Conservation (phyloP, 768 basidiomycete species). For the Calocybe gangraenosa region DNA sequence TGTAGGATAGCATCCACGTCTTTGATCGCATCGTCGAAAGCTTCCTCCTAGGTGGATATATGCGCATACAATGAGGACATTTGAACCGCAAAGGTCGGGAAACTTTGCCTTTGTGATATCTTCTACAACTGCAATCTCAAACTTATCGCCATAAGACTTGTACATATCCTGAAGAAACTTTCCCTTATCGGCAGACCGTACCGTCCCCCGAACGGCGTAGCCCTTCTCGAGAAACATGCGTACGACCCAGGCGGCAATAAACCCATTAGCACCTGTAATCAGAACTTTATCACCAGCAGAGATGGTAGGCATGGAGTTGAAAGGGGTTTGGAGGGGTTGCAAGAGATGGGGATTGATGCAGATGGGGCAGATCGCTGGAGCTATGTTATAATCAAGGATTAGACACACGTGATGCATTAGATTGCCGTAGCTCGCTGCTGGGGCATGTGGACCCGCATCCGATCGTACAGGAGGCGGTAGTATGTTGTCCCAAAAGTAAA, state of each 20-base stretch:
- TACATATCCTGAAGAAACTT: slow-evolving; percentile 19
- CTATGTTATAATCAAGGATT: too few species aligned
- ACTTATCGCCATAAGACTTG: slow-evolving; percentile 21
- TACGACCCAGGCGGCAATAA: slow-evolving; percentile 26
- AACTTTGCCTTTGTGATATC: slow-evolving; percentile 21
- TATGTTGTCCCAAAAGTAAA: too few species aligned
- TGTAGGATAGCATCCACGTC: slow-evolving; percentile 63
- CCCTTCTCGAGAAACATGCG: slow-evolving; percentile 23
- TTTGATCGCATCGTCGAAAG: slow-evolving; percentile 69
- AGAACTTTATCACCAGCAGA: slow-evolving; percentile 20
- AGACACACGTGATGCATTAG: too few species aligned
- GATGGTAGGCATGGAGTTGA: slow-evolving; percentile 18
- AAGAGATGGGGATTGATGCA: not conserved
- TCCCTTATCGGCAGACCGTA: slow-evolving; percentile 21
- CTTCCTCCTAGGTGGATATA: slow-evolving; percentile 38
- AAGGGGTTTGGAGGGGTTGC: not conserved
- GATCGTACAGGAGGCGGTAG: too few species aligned
- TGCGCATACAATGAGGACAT: not conserved
- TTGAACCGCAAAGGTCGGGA: not conserved
- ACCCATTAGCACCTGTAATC: slow-evolving; percentile 27
- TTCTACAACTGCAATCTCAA: slow-evolving; percentile 21
- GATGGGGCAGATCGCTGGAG: not conserved
- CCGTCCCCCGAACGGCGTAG: slow-evolving; percentile 24
- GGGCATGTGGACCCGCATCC: too few species aligned
- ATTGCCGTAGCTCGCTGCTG: too few species aligned